A percentile compares a stretch with the other conserved stretches of the same genome.
These are phyloP conservation scores for Berkeleyomyces basicola DNA, from an alignment of 2,329 filamentous ascomycete genomes.

Conservation along the genomic window DNA sequence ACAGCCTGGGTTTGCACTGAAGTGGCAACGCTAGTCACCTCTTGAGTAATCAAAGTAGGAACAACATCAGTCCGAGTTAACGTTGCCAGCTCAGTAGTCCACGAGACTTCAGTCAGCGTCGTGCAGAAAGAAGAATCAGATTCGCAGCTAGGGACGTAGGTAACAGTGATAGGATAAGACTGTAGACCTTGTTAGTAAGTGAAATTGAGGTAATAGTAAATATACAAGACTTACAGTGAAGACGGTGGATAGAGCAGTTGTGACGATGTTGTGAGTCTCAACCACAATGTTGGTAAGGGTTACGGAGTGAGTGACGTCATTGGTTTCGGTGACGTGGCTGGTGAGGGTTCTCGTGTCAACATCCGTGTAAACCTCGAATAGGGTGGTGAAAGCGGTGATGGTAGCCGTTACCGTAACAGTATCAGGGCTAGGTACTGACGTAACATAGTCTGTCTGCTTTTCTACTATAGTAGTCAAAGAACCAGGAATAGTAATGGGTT, in stretches of 20 bases:
- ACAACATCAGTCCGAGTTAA: slow-evolving; percentile 13
- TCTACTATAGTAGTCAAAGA: neutral
- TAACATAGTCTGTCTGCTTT: neutral
- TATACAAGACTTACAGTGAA: slow-evolving; percentile 7
- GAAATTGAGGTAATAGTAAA: neutral
- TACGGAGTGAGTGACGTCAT: slow-evolving; percentile 1
- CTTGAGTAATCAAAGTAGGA: slow-evolving; percentile 11
- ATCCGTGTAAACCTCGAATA: slow-evolving; percentile 10
- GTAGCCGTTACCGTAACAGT: slow-evolving; percentile 13
- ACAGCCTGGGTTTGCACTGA: slow-evolving; percentile 16
- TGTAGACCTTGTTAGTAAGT: slow-evolving; percentile 7
- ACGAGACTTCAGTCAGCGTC: slow-evolving; percentile 1
- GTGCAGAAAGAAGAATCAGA: slow-evolving; percentile 3
- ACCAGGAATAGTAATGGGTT: neutral
- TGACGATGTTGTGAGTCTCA: slow-evolving; percentile 14
- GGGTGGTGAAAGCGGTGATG: slow-evolving; percentile 11
- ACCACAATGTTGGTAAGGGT: slow-evolving; percentile 9
- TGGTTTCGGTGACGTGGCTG: neutral
- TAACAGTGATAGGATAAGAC: slow-evolving; percentile 17
- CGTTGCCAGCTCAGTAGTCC: slow-evolving; percentile 16
- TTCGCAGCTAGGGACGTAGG: slow-evolving; percentile 10
- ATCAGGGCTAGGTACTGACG: neutral
- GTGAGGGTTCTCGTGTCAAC: neutral
- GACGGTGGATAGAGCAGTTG: slow-evolving; percentile 15
- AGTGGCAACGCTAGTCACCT: slow-evolving; percentile 13